A percentile compares a stretch with the other conserved stretches of the same genome.
These are phyloP conservation scores for Parachaetomium inaequale DNA, from an alignment of 495 filamentous ascomycete species.

Conservation along the genomic window DNA sequence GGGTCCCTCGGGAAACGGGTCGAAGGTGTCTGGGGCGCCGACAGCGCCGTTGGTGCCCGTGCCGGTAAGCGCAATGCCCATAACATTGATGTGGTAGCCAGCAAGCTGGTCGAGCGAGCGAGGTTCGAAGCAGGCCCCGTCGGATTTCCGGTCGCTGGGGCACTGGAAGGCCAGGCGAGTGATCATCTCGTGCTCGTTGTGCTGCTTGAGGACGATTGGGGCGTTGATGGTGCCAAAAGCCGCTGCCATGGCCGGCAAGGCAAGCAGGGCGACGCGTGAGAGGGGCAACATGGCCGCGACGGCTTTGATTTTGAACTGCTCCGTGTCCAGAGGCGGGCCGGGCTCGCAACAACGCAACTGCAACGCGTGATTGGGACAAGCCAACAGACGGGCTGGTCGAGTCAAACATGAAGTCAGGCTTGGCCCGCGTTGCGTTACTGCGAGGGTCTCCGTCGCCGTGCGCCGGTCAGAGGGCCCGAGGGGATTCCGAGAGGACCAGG, in stretches of 20 bases:
- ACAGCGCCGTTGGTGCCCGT: constrained; percentile 31
- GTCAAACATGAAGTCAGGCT: no score
- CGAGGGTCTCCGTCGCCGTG: neutral
- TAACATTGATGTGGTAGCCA: constrained; percentile 24
- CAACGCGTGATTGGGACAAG: no score
- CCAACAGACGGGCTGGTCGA: no score
- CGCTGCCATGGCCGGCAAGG: neutral
- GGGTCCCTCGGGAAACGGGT: constrained; percentile 30
- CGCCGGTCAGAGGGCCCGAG: neutral
- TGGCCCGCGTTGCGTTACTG: neutral
- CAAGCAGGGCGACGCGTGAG: neutral
- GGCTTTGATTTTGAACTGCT: neutral
- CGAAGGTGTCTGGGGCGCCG: constrained; percentile 29
- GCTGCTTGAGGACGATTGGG: constrained; percentile 24
- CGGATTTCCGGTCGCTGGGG: constrained; percentile 21
- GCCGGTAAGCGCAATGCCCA: constrained; percentile 24
- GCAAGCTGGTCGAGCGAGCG: constrained; percentile 31
- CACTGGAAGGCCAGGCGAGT: constrained; percentile 33
- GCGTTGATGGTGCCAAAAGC: constrained; percentile 31
- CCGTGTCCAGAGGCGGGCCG: no score
- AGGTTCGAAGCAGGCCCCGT: constrained; percentile 30
- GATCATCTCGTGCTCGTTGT: constrained; percentile 35
- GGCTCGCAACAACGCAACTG: no score
- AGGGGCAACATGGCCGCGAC: neutral
- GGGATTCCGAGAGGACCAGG: neutral